Percentiles rank a stretch among this genome's conserved stretches.
Conservation (phyloP, 495 filamentous ascomycete species). For the Platismatia glauca region DNA sequence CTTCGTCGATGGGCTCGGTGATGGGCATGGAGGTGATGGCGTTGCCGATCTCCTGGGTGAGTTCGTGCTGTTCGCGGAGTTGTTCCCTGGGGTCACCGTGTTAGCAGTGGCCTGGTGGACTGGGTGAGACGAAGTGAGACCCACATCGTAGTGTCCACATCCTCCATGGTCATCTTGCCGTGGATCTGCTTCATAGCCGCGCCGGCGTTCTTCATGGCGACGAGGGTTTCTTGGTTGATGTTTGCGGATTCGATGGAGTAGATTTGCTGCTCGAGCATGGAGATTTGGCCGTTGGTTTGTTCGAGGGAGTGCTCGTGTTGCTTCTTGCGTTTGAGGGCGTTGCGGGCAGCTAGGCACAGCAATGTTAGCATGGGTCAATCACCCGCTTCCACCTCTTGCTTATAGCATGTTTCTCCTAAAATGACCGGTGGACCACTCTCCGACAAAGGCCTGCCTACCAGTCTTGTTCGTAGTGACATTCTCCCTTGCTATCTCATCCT, state of each 20-base stretch:
- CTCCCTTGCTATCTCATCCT: conserved; percentile 87
- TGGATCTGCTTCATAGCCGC: conserved; percentile 89
- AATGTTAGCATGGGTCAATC: not conserved
- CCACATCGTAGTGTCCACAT: conserved; percentile 93
- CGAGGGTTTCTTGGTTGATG: conserved; percentile 93
- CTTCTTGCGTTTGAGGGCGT: conserved; percentile 93
- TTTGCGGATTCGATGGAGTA: conserved; percentile 96
- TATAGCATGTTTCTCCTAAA: not conserved
- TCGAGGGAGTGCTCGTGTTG: conserved; percentile 80
- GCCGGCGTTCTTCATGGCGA: conserved; percentile 84
- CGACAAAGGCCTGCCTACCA: conserved; percentile 45
- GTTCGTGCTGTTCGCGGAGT: conserved; percentile 82
- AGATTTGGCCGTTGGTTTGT: conserved; percentile 80
- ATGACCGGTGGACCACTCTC: not conserved
- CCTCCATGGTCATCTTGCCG: conserved; percentile 77
- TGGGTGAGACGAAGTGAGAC: conserved; percentile 26
- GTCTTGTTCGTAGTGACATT: conserved; percentile 83
- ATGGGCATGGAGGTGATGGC: conserved; percentile 68
- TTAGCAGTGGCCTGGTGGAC: conserved; percentile 5
- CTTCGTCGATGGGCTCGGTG: conserved; percentile 71
- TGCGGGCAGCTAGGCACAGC: conserved; percentile 62
- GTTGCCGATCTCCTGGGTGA: conserved; percentile 83
- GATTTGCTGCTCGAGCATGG: conserved; percentile 89
- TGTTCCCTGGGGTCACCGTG: conserved; percentile 56
- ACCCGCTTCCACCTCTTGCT: not conserved